Base-by-base conservation (phyloP, 441 rosid genomes). In the Aleurites moluccanus region DNA sequence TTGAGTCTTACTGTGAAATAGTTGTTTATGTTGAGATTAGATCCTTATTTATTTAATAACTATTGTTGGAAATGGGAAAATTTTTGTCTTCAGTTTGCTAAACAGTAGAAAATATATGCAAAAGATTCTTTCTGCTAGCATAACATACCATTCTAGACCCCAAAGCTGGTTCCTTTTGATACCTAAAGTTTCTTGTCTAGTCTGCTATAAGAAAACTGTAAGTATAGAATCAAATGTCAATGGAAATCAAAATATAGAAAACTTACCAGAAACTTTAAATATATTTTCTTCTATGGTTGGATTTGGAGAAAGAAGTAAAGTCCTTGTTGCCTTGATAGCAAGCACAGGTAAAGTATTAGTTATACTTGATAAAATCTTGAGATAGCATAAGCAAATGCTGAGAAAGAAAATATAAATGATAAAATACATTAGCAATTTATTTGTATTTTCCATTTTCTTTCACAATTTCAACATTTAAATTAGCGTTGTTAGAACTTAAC, bases 311-410 rank as follows among this genome's bases (percentile, higher is more conserved):
- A 23, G 44, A 21, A 21, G 50, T 13, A 3, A 35, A 11, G 64
- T 70, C 64, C 64, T 23, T 40, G 64, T 57, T 70, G 25, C 64
- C 53, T 52, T 40, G 64, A 70, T n/a, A 6, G 28, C 27, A 70
- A 70, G 35, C 47, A 55, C 28, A 69, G 47, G 18, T 3, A 1
- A 52, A 40, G 16, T 25, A n/a, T 20, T 60, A 14, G 53, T 27
- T 59, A 49, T 63, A 64, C 30, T 30, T 28, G 23, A n/a, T 3
- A 59, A 72, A 45, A 40, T 69, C 13, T 11, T 33, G 62, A n/a
- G 16, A 38, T 25, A 35, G 52, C 2, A 15, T 38, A 38, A 5
- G 7, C 7, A 53, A 5, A 0, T 50, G 11, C 23, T 49, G 42
- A 11, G 9, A 28, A 30, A 68, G 13, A 21, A 53, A 69, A 52